phyloP scores from a whole-genome alignment of 2,329 filamentous ascomycete species.

The Diaporthe sp. region DNA sequence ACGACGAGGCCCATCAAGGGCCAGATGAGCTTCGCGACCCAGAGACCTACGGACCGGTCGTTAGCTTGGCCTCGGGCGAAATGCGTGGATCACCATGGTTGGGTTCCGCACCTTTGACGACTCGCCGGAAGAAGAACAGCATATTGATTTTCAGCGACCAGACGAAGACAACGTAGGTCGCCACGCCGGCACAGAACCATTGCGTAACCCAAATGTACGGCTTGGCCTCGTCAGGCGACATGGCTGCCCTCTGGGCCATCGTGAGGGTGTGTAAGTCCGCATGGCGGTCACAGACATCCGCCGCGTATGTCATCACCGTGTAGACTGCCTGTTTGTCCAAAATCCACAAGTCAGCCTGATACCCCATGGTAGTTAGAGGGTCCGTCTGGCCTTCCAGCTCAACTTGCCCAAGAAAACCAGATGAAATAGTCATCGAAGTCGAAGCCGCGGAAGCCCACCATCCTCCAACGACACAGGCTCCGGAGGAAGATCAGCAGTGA shows the following conservation, averaged over 20 bases:
- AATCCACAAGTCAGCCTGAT: not conserved
- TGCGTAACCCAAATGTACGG: slow-evolving; percentile 47
- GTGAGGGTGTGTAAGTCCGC: slow-evolving; percentile 44
- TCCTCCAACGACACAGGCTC: slow-evolving; percentile 45
- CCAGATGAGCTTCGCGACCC: slow-evolving; percentile 49
- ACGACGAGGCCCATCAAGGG: slow-evolving; percentile 47
- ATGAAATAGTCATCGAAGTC: slow-evolving; percentile 48
- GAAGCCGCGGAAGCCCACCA: slow-evolving; percentile 46
- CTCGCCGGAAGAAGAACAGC: slow-evolving; percentile 51
- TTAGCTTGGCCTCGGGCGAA: too few relatives aligned
- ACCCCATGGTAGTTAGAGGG: not conserved
- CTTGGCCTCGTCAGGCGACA: slow-evolving; percentile 42
- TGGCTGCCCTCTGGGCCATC: slow-evolving; percentile 42
- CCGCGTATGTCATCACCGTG: slow-evolving; percentile 19
- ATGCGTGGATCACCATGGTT: too few relatives aligned
- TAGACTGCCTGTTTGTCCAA: slow-evolving; percentile 42
- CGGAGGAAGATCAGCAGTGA: slow-evolving; percentile 45
- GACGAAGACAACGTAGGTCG: slow-evolving; percentile 48
- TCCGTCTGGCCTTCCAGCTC: not conserved
- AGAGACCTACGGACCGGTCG: too few relatives aligned
- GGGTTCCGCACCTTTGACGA: too few relatives aligned
- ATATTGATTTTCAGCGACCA: slow-evolving; percentile 54
- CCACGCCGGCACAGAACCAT: slow-evolving; percentile 48
- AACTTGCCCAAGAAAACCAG: slow-evolving; percentile 42
- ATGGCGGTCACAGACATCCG: slow-evolving; percentile 17